Base-by-base conservation (phyloP, 2,329 filamentous ascomycete genomes). In the Epichloe hybrida region DNA sequence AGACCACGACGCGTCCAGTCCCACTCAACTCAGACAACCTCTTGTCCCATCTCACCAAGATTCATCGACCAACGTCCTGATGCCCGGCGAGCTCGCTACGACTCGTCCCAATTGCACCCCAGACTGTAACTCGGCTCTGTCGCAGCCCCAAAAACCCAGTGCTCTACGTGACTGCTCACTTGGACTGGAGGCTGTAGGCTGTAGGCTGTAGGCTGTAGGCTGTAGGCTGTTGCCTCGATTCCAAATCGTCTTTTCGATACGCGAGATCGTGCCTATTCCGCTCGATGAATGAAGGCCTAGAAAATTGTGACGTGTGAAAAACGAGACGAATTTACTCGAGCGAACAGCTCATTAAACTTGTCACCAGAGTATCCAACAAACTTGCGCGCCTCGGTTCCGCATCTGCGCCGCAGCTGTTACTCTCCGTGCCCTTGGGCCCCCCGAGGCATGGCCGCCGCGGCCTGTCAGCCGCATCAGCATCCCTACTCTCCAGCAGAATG, bases 381-480 rank as follows among this genome's bases (percentile, higher is more conserved):
- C 36, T 31, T 47, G 11, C 45, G 45, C 45, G 45, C 31, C 17
- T 43, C 8, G 39, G n/a, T 27, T 49, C 12, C 47, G 20, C 47
- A 43, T 12, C n/a, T 17, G 36, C 36, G n/a, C 11, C 8, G n/a
- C 34, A 21, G 43, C 34, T 5, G 27, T 9, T 31, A 31, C 3
- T 31, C 23, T 5, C 20, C 12, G 12, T n/a, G 35, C 45, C 35
- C 6, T 47, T 17, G 27, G 27, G 34, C 38, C 20, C 44, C 20
- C 37, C 49, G 20, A 43, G 44, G 34, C 46, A 50, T 53, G 43
- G 39, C 49, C 44, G 35, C 40, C 48, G 36, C 34, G 3, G 20
- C 17, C 36, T 44, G 48, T 36, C 42, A 23, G 42, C 37, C 21
- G 17, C 41, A 49, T 27, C 37, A 20, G 31, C 47, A 23, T 39